These are phyloP conservation scores for Nakazawaea ernobii DNA, from an alignment of 805 yeast species.

Conservation along the genomic window DNA sequence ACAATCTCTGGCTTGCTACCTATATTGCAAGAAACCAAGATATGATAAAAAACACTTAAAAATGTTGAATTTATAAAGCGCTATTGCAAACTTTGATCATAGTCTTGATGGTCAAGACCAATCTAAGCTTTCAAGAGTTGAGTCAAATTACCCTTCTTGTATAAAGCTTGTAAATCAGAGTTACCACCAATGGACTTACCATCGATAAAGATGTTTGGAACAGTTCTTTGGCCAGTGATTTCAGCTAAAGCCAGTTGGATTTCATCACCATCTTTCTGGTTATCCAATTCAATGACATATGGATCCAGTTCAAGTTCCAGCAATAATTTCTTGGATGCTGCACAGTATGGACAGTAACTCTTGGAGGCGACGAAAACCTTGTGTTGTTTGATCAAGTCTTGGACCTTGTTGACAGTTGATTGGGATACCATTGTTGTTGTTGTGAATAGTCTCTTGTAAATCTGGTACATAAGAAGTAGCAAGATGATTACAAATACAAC, in stretches of 20 bases:
- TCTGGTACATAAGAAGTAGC: constrained; percentile 18
- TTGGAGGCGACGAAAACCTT: constrained; percentile 79
- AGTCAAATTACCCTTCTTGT: constrained; percentile 51
- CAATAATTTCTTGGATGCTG: constrained; percentile 42
- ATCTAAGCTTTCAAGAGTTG: constrained; percentile 8
- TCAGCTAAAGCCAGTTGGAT: constrained; percentile 74
- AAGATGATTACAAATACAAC: neutral
- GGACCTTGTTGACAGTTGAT: constrained; percentile 51
- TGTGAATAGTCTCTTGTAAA: constrained; percentile 21
- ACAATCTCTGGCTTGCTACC: too few relatives aligned
- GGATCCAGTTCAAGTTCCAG: constrained; percentile 36
- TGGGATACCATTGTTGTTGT: constrained; percentile 50
- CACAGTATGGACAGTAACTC: constrained; percentile 65
- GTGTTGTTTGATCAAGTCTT: constrained; percentile 56
- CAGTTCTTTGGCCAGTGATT: constrained; percentile 87
- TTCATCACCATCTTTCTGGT: constrained; percentile 60
- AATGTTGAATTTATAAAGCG: neutral
- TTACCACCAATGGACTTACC: constrained; percentile 96
- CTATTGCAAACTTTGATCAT: neutral
- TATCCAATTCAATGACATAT: constrained; percentile 50
- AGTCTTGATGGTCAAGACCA: too few relatives aligned
- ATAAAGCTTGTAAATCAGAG: constrained; percentile 75
- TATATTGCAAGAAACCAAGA: too few relatives aligned
- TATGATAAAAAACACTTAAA: too few relatives aligned
- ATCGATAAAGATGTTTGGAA: constrained; percentile 85